A percentile compares a stretch with the other conserved stretches of the same genome.
These are phyloP conservation scores for Chimonanthus salicifolius DNA, from an alignment of 164 flowering plant genomes.

Conservation along the genomic window DNA sequence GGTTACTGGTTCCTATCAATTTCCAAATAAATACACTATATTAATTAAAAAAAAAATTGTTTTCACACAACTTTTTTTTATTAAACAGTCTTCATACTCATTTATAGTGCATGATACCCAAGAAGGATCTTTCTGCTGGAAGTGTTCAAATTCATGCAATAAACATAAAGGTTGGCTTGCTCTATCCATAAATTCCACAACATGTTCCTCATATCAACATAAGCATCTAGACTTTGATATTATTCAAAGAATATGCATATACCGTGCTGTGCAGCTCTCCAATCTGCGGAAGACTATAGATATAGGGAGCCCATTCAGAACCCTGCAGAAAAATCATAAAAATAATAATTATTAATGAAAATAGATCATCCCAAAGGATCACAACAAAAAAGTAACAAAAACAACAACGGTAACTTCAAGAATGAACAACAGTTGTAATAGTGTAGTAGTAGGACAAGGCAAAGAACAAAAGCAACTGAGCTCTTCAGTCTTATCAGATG, in stretches of 20 bases:
- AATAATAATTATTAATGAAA: not conserved
- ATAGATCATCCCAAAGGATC: too few relatives aligned
- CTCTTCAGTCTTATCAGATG: not conserved
- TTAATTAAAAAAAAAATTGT: not conserved
- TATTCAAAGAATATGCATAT: not conserved
- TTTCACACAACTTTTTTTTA: too few relatives aligned
- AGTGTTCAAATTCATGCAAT: not conserved
- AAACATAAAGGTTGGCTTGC: not conserved
- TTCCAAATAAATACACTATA: not conserved
- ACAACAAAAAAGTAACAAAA: too few relatives aligned
- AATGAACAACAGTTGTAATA: too few relatives aligned
- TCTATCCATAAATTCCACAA: not conserved
- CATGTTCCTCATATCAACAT: too few relatives aligned
- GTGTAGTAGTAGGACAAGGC: too few relatives aligned
- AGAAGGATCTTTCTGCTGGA: not conserved
- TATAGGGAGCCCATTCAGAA: conserved; percentile 80
- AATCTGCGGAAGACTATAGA: conserved; percentile 51
- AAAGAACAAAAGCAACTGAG: not conserved
- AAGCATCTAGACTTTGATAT: not conserved
- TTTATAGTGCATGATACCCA: not conserved
- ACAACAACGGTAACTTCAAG: too few relatives aligned
- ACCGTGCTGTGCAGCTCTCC: conserved; percentile 72
- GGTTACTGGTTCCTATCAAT: not conserved
- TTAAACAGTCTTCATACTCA: not conserved
- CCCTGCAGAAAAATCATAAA: conserved; percentile 32